Evolutionary conservation across 495 filamentous ascomycete species (phyloP).

Genomic region (Letharia lupina): DNA sequence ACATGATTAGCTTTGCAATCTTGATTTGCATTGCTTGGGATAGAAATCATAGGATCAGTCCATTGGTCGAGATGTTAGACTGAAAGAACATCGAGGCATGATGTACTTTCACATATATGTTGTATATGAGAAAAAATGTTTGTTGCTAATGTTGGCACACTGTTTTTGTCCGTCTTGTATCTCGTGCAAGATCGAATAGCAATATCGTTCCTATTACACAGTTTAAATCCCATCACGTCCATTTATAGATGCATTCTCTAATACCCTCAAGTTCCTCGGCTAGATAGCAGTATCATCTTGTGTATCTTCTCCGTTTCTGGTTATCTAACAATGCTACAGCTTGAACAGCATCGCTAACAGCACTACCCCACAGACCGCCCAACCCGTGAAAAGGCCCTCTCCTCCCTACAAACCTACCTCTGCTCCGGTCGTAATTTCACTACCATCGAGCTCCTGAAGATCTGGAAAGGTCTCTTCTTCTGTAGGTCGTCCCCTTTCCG

Average conservation of each 20-base stretch:
- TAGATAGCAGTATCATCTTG: neutral
- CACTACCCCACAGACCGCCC: constrained; percentile 54
- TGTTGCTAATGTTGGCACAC: neutral
- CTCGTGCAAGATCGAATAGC: neutral
- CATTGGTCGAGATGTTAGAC: neutral
- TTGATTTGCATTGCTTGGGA: neutral
- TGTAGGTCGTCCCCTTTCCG: constrained; percentile 40
- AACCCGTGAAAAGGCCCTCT: constrained; percentile 71
- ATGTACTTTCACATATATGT: neutral
- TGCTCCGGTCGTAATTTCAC: constrained; percentile 55
- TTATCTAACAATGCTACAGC: neutral
- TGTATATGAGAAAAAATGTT: neutral
- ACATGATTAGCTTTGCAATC: neutral
- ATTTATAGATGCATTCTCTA: neutral
- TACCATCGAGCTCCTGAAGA: constrained; percentile 72
- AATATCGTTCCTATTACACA: neutral
- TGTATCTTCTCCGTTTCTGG: neutral
- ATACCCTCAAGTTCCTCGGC: neutral
- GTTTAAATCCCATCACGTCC: neutral
- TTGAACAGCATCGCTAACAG: neutral
- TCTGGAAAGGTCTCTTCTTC: constrained; percentile 97
- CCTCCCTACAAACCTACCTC: constrained; percentile 72
- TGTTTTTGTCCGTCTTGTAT: neutral
- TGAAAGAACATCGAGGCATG: neutral
- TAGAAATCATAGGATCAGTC: too few species aligned